Evolutionary conservation across 345 rosid genomes (phyloP).

Genomic region (Eucalyptus erythrocorys): DNA sequence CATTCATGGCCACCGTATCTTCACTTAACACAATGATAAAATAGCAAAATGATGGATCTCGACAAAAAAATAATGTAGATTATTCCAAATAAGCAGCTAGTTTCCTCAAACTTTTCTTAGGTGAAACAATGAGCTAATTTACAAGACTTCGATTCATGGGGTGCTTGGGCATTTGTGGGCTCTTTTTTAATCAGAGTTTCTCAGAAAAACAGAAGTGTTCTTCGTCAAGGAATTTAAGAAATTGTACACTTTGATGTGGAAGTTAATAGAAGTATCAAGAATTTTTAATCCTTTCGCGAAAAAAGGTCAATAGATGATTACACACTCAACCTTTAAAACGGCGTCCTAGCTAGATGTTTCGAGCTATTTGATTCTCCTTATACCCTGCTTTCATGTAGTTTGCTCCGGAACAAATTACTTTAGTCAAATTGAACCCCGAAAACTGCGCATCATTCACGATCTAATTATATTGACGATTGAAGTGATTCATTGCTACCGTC

Average conservation of each 20-base stretch:
- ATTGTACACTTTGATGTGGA: background rate
- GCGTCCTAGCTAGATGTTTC: background rate
- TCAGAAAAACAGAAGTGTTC: background rate
- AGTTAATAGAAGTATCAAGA: background rate
- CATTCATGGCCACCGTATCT: background rate
- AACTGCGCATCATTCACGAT: accelerated
- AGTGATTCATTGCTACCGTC: accelerated
- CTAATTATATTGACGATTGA: accelerated
- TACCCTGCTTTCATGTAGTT: accelerated
- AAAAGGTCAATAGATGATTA: background rate
- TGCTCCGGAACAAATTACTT: background rate
- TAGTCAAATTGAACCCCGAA: background rate
- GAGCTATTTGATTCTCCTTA: background rate
- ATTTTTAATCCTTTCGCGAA: no score
- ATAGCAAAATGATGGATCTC: background rate
- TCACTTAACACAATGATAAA: background rate
- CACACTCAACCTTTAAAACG: background rate
- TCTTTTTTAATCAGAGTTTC: background rate
- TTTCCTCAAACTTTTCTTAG: background rate
- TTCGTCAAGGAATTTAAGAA: background rate
- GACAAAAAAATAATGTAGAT: background rate
- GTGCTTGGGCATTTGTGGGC: accelerated
- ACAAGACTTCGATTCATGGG: background rate
- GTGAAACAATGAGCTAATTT: background rate
- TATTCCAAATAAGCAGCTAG: background rate